phyloP scores from a whole-genome alignment of 2,329 filamentous ascomycete genomes.

The Sporothrix humicola region DNA sequence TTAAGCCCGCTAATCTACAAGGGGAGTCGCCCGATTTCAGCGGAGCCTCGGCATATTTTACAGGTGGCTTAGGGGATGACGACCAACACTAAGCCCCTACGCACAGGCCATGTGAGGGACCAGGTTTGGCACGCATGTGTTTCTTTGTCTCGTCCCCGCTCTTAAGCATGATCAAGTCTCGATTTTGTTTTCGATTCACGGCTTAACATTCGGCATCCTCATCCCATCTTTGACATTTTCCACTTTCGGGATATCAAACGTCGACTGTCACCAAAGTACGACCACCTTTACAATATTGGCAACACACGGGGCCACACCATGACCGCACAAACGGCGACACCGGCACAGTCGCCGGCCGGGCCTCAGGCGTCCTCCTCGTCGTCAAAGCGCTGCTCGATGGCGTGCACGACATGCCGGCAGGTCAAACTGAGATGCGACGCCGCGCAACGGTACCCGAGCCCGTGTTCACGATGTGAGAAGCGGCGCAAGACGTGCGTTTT shows the following conservation, averaged over 20 bases:
- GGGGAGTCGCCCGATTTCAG: not conserved
- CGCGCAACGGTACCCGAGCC: conserved; percentile 20
- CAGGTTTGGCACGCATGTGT: not conserved
- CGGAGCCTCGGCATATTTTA: not conserved
- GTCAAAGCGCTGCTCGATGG: conserved; percentile 32
- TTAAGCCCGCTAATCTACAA: not conserved
- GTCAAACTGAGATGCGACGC: conserved; percentile 33
- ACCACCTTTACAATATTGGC: not conserved
- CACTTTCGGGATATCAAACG: too few relatives aligned
- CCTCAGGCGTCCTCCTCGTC: not conserved
- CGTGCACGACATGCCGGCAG: conserved; percentile 33
- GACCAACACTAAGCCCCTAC: not conserved
- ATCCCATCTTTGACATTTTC: too few relatives aligned
- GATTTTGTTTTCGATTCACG: too few relatives aligned
- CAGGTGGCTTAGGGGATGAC: not conserved
- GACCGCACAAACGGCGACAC: not conserved
- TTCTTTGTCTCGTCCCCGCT: conserved; percentile 6
- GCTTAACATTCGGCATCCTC: too few relatives aligned
- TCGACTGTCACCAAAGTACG: too few relatives aligned
- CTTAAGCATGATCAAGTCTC: not conserved
- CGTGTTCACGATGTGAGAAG: conserved; percentile 29
- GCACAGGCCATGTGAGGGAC: not conserved
- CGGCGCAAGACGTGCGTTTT: conserved; percentile 29
- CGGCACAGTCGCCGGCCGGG: not conserved
- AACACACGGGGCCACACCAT: not conserved